A percentile compares a stretch with the other conserved stretches of the same genome.
Evolutionary conservation across 306 rosid species (phyloP).

Genomic region (Medicago ruthenica): DNA sequence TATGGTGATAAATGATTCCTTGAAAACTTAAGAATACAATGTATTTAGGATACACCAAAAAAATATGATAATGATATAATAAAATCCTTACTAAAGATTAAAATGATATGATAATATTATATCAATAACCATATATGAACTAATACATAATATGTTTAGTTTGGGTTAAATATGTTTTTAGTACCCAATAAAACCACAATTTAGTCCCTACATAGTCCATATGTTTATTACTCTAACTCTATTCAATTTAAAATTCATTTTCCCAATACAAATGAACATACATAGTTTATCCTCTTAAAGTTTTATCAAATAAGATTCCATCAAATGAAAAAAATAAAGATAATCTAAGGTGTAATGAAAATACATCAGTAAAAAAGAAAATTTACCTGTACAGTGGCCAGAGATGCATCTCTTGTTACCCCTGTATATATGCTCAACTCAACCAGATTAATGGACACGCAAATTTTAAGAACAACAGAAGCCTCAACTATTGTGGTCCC

Average conservation of each 20-base stretch:
- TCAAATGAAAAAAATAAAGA: not conserved
- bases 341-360: not conserved
- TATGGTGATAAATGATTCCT: not conserved
- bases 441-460: constrained; percentile 69
- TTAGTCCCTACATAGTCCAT: too few relatives aligned
- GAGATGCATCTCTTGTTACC: constrained; percentile 72
- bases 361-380: not conserved
- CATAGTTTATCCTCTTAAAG: constrained; percentile 1
- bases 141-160: too few relatives aligned
- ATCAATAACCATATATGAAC: too few relatives aligned
- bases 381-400: constrained; percentile 91
- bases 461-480: constrained; percentile 63
- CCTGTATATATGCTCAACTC: constrained; percentile 82
- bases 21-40: not conserved
- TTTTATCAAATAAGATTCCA: constrained; percentile 16
- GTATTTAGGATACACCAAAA: not conserved
- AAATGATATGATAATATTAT: not conserved
- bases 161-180: too few relatives aligned
- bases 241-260: not conserved
- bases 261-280: not conserved
- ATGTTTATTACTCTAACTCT: not conserved
- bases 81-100: too few relatives aligned
- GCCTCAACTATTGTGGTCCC: constrained; percentile 51
- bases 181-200: too few relatives aligned
- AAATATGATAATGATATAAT: not conserved